A percentile compares a stretch with the other conserved stretches of the same genome.
These are phyloP conservation scores for Spergularia bocconei DNA, from an alignment of 148 eudicot genomes.

Conservation along the genomic window DNA sequence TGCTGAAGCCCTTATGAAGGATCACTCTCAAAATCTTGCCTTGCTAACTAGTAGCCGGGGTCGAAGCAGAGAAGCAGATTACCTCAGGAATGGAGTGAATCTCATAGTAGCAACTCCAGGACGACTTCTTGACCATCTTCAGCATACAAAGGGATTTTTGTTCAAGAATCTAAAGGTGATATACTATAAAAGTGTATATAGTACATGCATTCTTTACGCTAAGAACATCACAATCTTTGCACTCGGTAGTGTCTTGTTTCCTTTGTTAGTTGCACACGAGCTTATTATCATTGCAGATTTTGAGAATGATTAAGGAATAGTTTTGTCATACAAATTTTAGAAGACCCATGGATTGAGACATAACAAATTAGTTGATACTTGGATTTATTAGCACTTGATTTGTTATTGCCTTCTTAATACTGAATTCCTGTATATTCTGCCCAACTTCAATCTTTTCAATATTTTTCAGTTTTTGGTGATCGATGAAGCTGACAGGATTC, in stretches of 20 bases:
- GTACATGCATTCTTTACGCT: no score
- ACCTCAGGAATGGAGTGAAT: slow-evolving; percentile 77
- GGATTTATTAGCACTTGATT: not conserved
- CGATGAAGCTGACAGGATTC: slow-evolving; percentile 95
- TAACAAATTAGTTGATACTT: not conserved
- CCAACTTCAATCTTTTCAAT: not conserved
- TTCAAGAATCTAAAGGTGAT: slow-evolving; percentile 72
- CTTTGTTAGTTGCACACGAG: not conserved
- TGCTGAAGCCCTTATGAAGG: slow-evolving; percentile 74
- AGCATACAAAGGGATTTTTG: slow-evolving; percentile 73
- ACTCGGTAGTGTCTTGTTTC: no score
- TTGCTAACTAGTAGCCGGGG: slow-evolving; percentile 79
- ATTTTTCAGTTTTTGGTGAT: slow-evolving; percentile 66
- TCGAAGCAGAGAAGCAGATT: slow-evolving; percentile 72
- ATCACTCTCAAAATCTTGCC: slow-evolving; percentile 88
- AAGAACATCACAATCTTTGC: no score
- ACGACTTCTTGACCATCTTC: slow-evolving; percentile 91
- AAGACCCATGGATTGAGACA: not conserved
- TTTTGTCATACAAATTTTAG: not conserved
- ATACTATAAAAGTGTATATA: not conserved
- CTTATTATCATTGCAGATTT: not conserved
- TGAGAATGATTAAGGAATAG: not conserved
- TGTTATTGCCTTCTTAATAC: not conserved
- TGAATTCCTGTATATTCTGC: not conserved
- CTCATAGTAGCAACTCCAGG: slow-evolving; percentile 93